A percentile compares a stretch with the other conserved stretches of the same genome.
These are phyloP conservation scores for Marasmius fiardii DNA, from an alignment of 1,284 basidiomycete genomes.

Conservation along the genomic window DNA sequence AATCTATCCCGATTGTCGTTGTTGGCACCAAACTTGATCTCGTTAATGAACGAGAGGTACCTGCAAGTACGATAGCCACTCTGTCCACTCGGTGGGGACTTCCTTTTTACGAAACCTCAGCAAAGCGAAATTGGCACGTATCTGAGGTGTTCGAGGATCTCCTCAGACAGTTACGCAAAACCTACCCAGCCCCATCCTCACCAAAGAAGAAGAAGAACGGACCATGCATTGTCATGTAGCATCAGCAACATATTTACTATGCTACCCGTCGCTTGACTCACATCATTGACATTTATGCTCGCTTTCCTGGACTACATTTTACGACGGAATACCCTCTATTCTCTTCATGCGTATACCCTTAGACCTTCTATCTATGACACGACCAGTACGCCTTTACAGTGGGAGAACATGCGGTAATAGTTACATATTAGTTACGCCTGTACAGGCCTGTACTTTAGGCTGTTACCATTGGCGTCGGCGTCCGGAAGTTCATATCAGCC, in stretches of 20 bases:
- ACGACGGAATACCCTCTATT: background rate
- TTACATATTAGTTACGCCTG: no score
- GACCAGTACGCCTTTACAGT: no score
- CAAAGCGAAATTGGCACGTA: slow-evolving; percentile 80
- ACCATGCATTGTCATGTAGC: slow-evolving; percentile 62
- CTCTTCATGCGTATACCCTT: background rate
- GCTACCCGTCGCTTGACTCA: background rate
- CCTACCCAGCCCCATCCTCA: slow-evolving; percentile 48
- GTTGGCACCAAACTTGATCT: slow-evolving; percentile 90
- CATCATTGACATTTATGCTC: background rate
- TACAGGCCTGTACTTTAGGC: no score
- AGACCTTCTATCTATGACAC: background rate
- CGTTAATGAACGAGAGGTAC: slow-evolving; percentile 77
- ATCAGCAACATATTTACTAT: slow-evolving; percentile 54
- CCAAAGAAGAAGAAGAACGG: slow-evolving; percentile 29
- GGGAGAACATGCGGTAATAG: no score
- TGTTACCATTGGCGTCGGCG: no score
- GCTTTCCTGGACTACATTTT: background rate
- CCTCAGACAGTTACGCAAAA: slow-evolving; percentile 67
- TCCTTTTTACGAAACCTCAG: slow-evolving; percentile 84
- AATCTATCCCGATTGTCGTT: slow-evolving; percentile 72
- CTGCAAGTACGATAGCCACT: slow-evolving; percentile 58
- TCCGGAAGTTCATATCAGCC: no score
- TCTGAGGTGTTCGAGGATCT: slow-evolving; percentile 78
- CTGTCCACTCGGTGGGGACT: slow-evolving; percentile 68